Percentiles rank a stretch among this genome's conserved stretches.
phyloP scores from a whole-genome alignment of 139 green algal species.

The Desmodesmus armatus region DNA sequence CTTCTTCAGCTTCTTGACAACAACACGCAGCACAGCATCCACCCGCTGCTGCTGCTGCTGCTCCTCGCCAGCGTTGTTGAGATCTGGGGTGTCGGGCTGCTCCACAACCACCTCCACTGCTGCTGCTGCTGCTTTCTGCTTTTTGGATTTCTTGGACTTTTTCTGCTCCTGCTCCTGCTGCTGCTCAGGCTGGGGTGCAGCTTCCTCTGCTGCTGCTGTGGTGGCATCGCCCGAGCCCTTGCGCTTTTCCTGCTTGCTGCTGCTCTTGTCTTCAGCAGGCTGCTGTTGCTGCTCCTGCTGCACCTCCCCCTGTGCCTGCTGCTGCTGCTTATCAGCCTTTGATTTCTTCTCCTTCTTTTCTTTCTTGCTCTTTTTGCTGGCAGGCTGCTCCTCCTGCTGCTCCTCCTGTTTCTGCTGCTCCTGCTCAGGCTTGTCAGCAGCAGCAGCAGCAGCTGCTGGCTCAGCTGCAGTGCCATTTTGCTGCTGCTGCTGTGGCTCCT shows the following conservation, averaged over 20 bases:
- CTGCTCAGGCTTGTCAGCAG: conserved; percentile 9
- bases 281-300: background rate
- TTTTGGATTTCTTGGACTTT: conserved; percentile 30
- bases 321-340: conserved; percentile 12
- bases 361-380: conserved; percentile 43
- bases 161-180: conserved; percentile 30
- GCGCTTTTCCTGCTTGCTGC: conserved; percentile 5
- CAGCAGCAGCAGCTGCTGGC: conserved; percentile 5
- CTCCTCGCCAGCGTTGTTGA: background rate
- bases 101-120: background rate
- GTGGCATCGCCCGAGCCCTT: too few species aligned
- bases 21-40: conserved; percentile 14
- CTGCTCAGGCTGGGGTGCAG: background rate
- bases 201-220: background rate
- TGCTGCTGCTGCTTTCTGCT: conserved; percentile 16
- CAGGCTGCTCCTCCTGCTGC: conserved; percentile 24
- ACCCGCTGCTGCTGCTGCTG: background rate
- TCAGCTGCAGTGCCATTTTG: background rate
- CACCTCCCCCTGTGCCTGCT: background rate
- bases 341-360: conserved; percentile 3
- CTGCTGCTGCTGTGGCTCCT: background rate
- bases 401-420: conserved; percentile 4
- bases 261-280: background rate
- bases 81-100: background rate
- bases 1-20: conserved; percentile 45